Percentiles rank a stretch among this genome's conserved stretches.
Evolutionary conservation across 495 filamentous ascomycete species (phyloP).

Genomic region (Penicillium manginii): DNA sequence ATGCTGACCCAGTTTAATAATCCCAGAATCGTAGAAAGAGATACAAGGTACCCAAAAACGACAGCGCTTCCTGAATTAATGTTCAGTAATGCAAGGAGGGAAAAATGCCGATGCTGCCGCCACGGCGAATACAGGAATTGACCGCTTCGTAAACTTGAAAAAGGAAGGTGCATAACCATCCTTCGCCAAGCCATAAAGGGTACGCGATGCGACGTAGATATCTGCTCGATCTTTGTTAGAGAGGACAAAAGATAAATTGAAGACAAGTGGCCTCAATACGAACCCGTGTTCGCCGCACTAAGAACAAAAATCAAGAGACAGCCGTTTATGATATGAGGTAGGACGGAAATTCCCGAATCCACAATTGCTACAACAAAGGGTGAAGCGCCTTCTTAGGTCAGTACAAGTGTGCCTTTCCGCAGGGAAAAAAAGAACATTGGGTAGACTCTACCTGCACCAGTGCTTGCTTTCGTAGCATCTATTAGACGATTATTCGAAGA

Average conservation of each 20-base stretch:
- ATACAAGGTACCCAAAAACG: slow-evolving; percentile 85
- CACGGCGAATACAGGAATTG: too few relatives aligned
- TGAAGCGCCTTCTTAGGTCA: too few relatives aligned
- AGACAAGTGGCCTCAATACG: too few relatives aligned
- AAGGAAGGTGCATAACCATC: slow-evolving; percentile 46
- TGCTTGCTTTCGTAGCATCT: too few relatives aligned
- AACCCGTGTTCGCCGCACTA: slow-evolving; percentile 75
- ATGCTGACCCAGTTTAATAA: slow-evolving; percentile 85
- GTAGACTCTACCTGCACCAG: too few relatives aligned
- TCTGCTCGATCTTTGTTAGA: too few relatives aligned
- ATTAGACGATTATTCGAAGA: too few relatives aligned
- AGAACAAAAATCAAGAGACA: slow-evolving; percentile 80
- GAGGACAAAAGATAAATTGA: too few relatives aligned
- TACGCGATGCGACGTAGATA: slow-evolving; percentile 79
- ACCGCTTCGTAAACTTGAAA: too few relatives aligned
- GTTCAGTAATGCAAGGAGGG: slow-evolving; percentile 77
- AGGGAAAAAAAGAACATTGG: too few relatives aligned
- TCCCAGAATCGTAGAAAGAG: slow-evolving; percentile 79
- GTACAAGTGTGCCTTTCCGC: too few relatives aligned
- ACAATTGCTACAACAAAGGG: slow-evolving; percentile 66
- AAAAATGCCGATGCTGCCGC: too few relatives aligned
- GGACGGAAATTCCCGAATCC: slow-evolving; percentile 43
- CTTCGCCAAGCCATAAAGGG: slow-evolving; percentile 75
- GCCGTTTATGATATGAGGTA: slow-evolving; percentile 63
- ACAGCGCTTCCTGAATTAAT: slow-evolving; percentile 64